Base-by-base conservation (phyloP, 2,329 filamentous ascomycete genomes). In the Scedosporium apiospermum region DNA sequence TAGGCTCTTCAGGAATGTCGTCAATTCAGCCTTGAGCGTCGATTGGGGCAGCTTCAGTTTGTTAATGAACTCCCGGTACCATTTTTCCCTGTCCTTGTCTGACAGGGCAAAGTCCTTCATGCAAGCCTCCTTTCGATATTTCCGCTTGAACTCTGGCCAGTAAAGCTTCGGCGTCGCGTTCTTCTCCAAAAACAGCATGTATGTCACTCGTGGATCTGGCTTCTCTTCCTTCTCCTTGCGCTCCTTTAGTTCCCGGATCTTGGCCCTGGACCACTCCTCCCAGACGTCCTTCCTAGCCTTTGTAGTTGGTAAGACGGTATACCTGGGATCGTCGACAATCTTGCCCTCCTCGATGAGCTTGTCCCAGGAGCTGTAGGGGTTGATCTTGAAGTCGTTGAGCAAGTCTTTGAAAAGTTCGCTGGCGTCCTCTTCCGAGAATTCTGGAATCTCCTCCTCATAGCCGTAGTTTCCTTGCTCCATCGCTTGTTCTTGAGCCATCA, bases 131-230 rank as follows among this genome's bases (percentile, higher is more conserved):
- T 89, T 93, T 67, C 88, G 89, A 75, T 86, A 95, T 72, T 97
- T 99, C 41, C 95, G 82, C 69, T 90, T 91, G 76, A 99, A 99
- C 72, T 99, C 95, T 0, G 91, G 88, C 95, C 95, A 99, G 79
- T 96, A 99, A 1, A 99, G 81, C 75, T 96, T 98, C 0, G 91
- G 88, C 0, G 88, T 95, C 0, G 93, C 93, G 67, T 91, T 84
- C 58, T 88, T 84, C 66, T 93, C 86, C 34, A 99, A 78, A 66
- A 99, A 89, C 0, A 84, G 82, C 64, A 98, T 77, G 72, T 96
- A 99, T 0, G 88, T 86, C 66, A 96, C 88, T 57, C 83, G 81
- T 1, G 95, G 93, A 69, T 98, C 92, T 66, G 85, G 85, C 77
- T 91, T 93, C 73, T 89, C 88, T 71, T 92, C 84, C 65, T 82